phyloP scores from a whole-genome alignment of 345 rosid species.

The Erodium maritimum region DNA sequence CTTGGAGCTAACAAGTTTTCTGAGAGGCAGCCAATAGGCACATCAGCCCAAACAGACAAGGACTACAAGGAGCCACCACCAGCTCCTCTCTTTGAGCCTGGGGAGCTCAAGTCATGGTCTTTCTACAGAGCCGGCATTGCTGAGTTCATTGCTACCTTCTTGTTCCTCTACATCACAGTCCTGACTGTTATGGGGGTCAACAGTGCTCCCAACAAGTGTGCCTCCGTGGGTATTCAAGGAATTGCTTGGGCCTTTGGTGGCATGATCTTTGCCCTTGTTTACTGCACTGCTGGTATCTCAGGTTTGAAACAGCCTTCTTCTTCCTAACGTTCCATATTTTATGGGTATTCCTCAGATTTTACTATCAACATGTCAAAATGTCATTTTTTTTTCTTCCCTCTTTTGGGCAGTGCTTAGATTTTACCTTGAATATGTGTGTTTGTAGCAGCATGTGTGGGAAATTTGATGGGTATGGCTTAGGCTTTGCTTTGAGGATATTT shows the following conservation, averaged over 20 bases:
- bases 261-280: slow-evolving; percentile 71
- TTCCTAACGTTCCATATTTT: background rate
- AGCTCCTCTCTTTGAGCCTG: too few relatives aligned
- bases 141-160: slow-evolving; percentile 62
- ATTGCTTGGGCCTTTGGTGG: slow-evolving; percentile 77
- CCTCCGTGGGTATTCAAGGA: slow-evolving; percentile 57
- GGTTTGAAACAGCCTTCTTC: slow-evolving; percentile 33
- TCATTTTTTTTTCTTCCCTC: too few relatives aligned
- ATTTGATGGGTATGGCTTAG: too few relatives aligned
- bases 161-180: slow-evolving; percentile 50
- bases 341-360: background rate
- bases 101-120: too few relatives aligned
- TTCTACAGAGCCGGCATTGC: too few relatives aligned
- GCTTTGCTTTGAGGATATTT: too few relatives aligned
- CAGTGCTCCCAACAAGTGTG: slow-evolving; percentile 24
- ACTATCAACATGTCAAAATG: too few relatives aligned
- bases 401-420: too few relatives aligned
- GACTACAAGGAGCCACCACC: slow-evolving; percentile 52
- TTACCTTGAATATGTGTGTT: too few relatives aligned
- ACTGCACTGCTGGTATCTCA: slow-evolving; percentile 70
- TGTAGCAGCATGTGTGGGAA: background rate
- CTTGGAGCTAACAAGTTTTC: slow-evolving; percentile 55
- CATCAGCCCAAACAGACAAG: slow-evolving; percentile 41
- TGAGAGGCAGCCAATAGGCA: slow-evolving; percentile 60
- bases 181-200: slow-evolving; percentile 59